Conservation (phyloP, 1,139 yeast genomes). For the Magnusiomyces sp. region DNA sequence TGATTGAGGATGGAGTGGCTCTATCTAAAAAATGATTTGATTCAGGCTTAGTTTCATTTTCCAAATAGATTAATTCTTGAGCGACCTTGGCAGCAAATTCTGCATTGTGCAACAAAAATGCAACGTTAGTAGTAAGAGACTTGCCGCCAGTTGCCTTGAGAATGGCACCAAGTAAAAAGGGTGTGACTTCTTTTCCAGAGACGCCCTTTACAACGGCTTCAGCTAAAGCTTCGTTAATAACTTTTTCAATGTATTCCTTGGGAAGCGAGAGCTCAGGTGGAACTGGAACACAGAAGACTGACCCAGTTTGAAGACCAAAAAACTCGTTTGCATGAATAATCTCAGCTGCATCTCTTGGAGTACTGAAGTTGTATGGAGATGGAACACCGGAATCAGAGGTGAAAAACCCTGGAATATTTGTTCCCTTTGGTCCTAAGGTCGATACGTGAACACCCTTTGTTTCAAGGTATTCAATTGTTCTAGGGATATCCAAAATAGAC, state of each 20-base stretch:
- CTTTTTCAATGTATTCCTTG: conserved; percentile 41
- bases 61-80: conserved; percentile 38
- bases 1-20: background rate
- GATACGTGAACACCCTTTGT: conserved; percentile 68
- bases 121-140: conserved; percentile 63
- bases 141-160: conserved; percentile 60
- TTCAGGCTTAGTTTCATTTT: conserved; percentile 15
- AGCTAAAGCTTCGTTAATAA: conserved; percentile 50
- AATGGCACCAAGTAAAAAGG: conserved; percentile 59
- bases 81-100: conserved; percentile 62
- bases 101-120: conserved; percentile 74
- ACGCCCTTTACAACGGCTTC: conserved; percentile 51
- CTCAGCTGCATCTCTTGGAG: conserved; percentile 52
- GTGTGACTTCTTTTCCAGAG: conserved; percentile 69
- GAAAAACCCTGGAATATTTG: conserved; percentile 79
- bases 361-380: conserved; percentile 57
- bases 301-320: conserved; percentile 56
- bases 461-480: conserved; percentile 79
- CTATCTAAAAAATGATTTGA: background rate
- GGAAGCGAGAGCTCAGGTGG: conserved; percentile 57
- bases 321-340: conserved; percentile 44
- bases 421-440: conserved; percentile 38
- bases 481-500: conserved; percentile 68
- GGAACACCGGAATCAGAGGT: conserved; percentile 64
- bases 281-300: conserved; percentile 75